These are phyloP conservation scores for Ilex paraguariensis DNA, from an alignment of 305 asterid species.

Conservation along the genomic window DNA sequence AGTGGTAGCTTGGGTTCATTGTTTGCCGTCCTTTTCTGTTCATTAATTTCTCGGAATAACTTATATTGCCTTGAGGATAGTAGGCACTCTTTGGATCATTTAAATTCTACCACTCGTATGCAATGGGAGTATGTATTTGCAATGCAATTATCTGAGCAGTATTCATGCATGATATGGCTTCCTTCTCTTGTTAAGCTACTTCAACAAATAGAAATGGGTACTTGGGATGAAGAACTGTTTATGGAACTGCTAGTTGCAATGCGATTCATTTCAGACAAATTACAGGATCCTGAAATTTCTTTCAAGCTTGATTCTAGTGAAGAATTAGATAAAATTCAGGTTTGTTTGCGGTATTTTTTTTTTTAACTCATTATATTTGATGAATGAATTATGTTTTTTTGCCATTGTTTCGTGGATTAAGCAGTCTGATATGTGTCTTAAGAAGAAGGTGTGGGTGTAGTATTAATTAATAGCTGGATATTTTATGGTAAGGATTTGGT, in stretches of 20 bases:
- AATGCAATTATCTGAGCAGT: slow-evolving; percentile 59
- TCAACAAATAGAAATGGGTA: slow-evolving; percentile 42
- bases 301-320: slow-evolving; percentile 65
- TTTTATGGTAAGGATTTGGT: too few species aligned
- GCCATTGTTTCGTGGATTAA: not conserved
- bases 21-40: slow-evolving; percentile 66
- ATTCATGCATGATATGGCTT: slow-evolving; percentile 77
- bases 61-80: slow-evolving; percentile 29
- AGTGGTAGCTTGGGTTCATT: slow-evolving; percentile 70
- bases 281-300: slow-evolving; percentile 74
- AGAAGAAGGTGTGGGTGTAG: too few species aligned
- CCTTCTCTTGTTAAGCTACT: slow-evolving; percentile 62
- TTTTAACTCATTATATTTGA: not conserved
- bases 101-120: slow-evolving; percentile 30
- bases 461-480: too few species aligned
- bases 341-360: slow-evolving; percentile 10
- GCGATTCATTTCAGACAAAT: slow-evolving; percentile 63
- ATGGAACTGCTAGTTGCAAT: slow-evolving; percentile 51
- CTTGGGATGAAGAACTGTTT: slow-evolving; percentile 38
- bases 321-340: slow-evolving; percentile 61
- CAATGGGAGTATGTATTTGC: slow-evolving; percentile 86
- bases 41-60: slow-evolving; percentile 46
- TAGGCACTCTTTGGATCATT: slow-evolving; percentile 35
- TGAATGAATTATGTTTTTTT: slow-evolving; percentile 6
- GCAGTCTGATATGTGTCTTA: too few species aligned